Base-by-base conservation (phyloP, 495 filamentous ascomycete genomes). In the Neurospora pannonica region DNA sequence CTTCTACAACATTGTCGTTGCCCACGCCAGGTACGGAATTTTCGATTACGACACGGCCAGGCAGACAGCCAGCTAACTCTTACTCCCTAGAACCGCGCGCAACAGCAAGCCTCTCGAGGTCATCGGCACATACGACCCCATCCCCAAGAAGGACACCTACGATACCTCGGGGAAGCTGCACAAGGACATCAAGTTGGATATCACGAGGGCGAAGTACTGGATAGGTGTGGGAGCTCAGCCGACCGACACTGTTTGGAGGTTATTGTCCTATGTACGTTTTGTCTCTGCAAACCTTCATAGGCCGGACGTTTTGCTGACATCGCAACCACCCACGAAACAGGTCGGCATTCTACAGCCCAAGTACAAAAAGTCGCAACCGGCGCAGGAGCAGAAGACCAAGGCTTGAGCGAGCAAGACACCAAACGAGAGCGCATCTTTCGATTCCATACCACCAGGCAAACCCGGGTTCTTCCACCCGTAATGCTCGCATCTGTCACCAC, bases 1-100 rank as follows among this genome's bases (percentile, higher is more conserved):
- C 4, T 92, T 97, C 80, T 99, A 97, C 88, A 99, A 99, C 85
- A 97, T 99, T 75, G 94, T 98, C 71, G 94, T 99, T 73, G 88
- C 94, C 31, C 95, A 98, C 76, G 95, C 96, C n/a, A 90, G 95
- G 95, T 97, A 89, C 73, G 85, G 82, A 17, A 15, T 19, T 70
- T 28, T n/a, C 28, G 5, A 34, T 70, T 38, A 71, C 74, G 43
- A 38, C 46, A 36, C 36, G 34, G 31, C 43, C 9, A 48, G n/a
- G 10, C 46, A 31, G 6, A 13, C 38, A n/a, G 76, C 19, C 74
- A 72, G 39, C 69, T 73, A 73, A 75, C 67, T 28, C 34, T n/a
- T 70, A 54, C 48, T 60, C 62, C 10, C 40, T 78, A 91, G 91
- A 73, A 90, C 94, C 17, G 95, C 95, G 40, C 89, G 94, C 40